Evolutionary conservation across 345 rosid genomes (phyloP).

Genomic region (Rhodamnia argentea): DNA sequence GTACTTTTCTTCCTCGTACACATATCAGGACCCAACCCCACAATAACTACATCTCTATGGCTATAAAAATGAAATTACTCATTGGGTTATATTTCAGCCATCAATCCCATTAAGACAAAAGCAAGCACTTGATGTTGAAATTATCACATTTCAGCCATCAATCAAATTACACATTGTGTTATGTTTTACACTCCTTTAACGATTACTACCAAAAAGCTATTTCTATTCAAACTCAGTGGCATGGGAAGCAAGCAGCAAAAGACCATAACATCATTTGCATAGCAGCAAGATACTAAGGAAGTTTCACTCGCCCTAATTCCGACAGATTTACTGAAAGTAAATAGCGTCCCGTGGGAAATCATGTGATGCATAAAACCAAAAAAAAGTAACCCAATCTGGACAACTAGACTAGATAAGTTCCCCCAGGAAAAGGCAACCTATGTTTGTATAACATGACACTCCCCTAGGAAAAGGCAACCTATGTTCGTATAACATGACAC

Average conservation of each 20-base stretch:
- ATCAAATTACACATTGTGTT: neutral
- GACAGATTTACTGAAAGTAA: neutral
- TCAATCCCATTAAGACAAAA: neutral
- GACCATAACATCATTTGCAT: no score
- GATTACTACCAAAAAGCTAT: neutral
- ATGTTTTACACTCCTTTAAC: neutral
- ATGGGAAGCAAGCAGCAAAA: neutral
- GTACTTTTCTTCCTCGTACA: neutral
- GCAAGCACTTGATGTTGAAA: neutral
- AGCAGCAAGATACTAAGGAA: no score
- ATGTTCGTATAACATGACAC: neutral
- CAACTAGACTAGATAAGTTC: neutral
- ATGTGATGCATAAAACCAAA: neutral
- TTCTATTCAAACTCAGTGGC: neutral
- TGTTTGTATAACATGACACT: no score
- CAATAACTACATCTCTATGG: no score
- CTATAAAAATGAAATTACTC: neutral
- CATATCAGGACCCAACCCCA: neutral
- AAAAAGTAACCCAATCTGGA: neutral
- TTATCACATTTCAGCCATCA: neutral
- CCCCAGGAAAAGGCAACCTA: no score
- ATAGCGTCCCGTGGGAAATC: neutral
- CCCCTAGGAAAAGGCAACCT: neutral
- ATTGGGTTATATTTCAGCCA: neutral
- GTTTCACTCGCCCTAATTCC: no score